Evolutionary conservation across 78 protist species (phyloP).

Genomic region (Planoprotostelium fungivorum): DNA sequence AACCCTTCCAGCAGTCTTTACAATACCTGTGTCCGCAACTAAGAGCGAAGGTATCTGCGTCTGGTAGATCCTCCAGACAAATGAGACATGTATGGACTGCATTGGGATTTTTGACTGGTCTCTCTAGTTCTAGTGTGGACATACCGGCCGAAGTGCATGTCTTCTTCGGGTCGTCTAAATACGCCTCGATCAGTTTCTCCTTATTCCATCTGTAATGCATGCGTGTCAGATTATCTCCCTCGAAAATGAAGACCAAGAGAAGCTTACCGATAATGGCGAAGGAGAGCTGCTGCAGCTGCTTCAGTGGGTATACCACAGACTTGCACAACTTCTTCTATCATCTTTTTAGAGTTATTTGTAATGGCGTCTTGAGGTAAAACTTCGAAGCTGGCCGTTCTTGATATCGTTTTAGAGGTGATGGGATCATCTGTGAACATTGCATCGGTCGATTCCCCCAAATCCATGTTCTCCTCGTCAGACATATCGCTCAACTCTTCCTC

Average conservation of each 20-base stretch:
- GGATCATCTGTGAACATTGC: neutral
- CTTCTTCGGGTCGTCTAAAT: constrained; percentile 54
- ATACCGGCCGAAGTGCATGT: constrained; percentile 50
- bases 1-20: constrained; percentile 40
- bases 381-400: constrained; percentile 24
- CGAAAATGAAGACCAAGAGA: too few species aligned
- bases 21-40: constrained; percentile 59
- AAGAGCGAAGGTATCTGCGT: constrained; percentile 37
- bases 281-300: constrained; percentile 28
- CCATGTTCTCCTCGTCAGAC: neutral
- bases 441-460: neutral
- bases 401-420: neutral
- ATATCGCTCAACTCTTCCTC: neutral
- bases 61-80: constrained; percentile 54
- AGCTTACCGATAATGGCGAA: constrained; percentile 38
- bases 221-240: neutral
- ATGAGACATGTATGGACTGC: constrained; percentile 35
- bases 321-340: constrained; percentile 53
- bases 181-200: constrained; percentile 61
- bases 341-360: constrained; percentile 25
- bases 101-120: constrained; percentile 1
- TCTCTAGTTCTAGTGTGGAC: constrained; percentile 25
- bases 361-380: constrained; percentile 26
- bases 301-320: constrained; percentile 39
- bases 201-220: constrained; percentile 53